Conservation (phyloP, 805 yeast genomes). For the Debaryomyces prosopidis region DNA sequence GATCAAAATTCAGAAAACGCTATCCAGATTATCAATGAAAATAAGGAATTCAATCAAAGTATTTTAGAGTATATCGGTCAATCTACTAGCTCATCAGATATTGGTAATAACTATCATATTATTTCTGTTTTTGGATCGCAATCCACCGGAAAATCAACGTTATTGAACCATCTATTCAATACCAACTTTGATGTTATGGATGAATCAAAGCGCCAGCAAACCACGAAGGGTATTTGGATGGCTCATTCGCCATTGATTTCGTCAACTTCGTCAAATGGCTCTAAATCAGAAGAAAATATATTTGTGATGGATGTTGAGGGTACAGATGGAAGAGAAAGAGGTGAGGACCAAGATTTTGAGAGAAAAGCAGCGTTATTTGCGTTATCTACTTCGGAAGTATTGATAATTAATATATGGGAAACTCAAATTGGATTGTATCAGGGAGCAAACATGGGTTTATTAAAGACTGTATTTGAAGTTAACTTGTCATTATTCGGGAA, state of each 20-base stretch:
- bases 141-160: slow-evolving; percentile 93
- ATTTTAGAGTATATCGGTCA: slow-evolving; percentile 36
- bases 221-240: slow-evolving; percentile 55
- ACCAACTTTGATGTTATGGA: slow-evolving; percentile 94
- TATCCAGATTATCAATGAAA: slow-evolving; percentile 63
- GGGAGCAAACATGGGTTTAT: slow-evolving; percentile 94
- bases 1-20: slow-evolving; percentile 38
- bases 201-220: slow-evolving; percentile 81
- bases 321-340: slow-evolving; percentile 96
- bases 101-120: slow-evolving; percentile 79
- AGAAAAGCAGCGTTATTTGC: slow-evolving; percentile 96
- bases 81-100: slow-evolving; percentile 32
- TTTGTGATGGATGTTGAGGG: slow-evolving; percentile 98
- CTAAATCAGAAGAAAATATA: slow-evolving; percentile 36
- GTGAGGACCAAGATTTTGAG: slow-evolving; percentile 98
- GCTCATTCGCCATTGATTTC: slow-evolving; percentile 38
- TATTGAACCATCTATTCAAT: slow-evolving; percentile 80
- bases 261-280: slow-evolving; percentile 8
- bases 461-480: slow-evolving; percentile 96
- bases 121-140: slow-evolving; percentile 97
- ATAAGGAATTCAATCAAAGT: slow-evolving; percentile 49
- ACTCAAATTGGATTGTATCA: slow-evolving; percentile 95
- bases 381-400: slow-evolving; percentile 82
- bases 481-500: slow-evolving; percentile 82
- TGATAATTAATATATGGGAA: slow-evolving; percentile 95